Percentiles rank a stretch among this genome's conserved stretches.
These are phyloP conservation scores for Globisporangium nagaii DNA, from an alignment of 352 stramenopile genomes.

Conservation along the genomic window DNA sequence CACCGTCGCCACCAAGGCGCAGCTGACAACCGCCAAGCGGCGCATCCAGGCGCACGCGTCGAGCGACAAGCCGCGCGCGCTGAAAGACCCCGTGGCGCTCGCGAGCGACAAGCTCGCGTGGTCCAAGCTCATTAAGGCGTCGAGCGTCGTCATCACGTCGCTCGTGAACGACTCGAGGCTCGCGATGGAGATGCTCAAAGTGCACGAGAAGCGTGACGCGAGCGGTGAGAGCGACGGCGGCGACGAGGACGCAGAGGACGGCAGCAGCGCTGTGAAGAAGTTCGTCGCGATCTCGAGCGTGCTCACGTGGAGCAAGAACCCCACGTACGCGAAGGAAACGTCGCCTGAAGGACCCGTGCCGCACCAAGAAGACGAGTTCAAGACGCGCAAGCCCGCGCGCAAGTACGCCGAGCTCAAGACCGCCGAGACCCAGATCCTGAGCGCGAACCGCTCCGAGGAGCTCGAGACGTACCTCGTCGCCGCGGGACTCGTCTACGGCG, in stretches of 20 bases:
- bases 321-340: conserved; percentile 37
- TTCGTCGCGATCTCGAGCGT: conserved; percentile 76
- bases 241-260: conserved; percentile 7
- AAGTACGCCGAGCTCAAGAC: conserved; percentile 78
- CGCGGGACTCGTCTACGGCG: conserved; percentile 72
- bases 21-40: conserved; percentile 38
- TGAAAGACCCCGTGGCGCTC: conserved; percentile 52
- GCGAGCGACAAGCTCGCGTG: conserved; percentile 38
- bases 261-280: conserved; percentile 31
- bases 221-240: conserved; percentile 26
- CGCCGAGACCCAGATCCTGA: conserved; percentile 79
- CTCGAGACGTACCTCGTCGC: conserved; percentile 75
- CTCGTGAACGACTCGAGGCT: conserved; percentile 48
- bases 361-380: conserved; percentile 76
- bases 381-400: conserved; percentile 60
- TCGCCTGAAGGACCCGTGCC: conserved; percentile 20
- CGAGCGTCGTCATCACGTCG: conserved; percentile 50
- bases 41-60: conserved; percentile 48
- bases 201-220: conserved; percentile 44
- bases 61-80: conserved; percentile 37
- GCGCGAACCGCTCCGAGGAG: conserved; percentile 46
- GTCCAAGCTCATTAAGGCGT: conserved; percentile 44
- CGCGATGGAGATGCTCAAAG: conserved; percentile 58
- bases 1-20: conserved; percentile 36
- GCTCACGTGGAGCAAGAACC: conserved; percentile 77